Percentiles rank a stretch among this genome's conserved stretches.
Conservation (phyloP, 768 basidiomycete genomes). For the Boletellus ananiceps region DNA sequence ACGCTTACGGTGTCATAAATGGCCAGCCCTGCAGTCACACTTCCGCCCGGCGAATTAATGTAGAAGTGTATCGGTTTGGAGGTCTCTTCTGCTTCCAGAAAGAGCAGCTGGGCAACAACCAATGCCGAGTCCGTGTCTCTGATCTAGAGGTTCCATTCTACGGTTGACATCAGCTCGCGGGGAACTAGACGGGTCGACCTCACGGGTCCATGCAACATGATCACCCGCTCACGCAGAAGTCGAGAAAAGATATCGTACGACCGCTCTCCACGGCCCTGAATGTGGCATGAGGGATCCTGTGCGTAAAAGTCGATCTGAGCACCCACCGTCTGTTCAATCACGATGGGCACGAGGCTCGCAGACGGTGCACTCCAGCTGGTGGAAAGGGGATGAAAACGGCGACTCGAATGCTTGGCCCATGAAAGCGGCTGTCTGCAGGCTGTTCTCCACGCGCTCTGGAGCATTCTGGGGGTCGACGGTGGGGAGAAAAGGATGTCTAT, state of each 20-base stretch:
- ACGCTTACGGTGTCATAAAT: constrained; percentile 91
- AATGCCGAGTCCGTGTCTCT: constrained; percentile 86
- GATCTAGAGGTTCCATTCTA: constrained; percentile 49
- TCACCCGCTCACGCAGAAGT: constrained; percentile 86
- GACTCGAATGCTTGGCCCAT: constrained; percentile 22
- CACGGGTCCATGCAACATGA: constrained; percentile 93
- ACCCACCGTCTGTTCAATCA: constrained; percentile 86
- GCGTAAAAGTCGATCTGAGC: constrained; percentile 3
- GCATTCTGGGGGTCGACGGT: constrained; percentile 20
- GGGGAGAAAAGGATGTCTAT: constrained; percentile 4
- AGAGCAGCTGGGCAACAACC: constrained; percentile 87
- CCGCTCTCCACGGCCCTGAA: constrained; percentile 76
- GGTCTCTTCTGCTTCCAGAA: constrained; percentile 93
- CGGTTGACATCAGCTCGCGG: constrained; percentile 10
- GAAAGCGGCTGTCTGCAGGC: constrained; percentile 15
- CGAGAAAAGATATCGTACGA: constrained; percentile 97
- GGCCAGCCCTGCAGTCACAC: constrained; percentile 92
- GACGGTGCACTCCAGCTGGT: constrained; percentile 43
- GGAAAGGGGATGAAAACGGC: constrained; percentile 53
- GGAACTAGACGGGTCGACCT: constrained; percentile 27
- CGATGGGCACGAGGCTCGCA: constrained; percentile 79
- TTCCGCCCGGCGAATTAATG: constrained; percentile 95
- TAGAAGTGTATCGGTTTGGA: constrained; percentile 94
- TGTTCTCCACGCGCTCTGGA: constrained; percentile 26
- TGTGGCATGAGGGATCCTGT: constrained; percentile 13